phyloP scores from a whole-genome alignment of 495 filamentous ascomycete genomes.

The Bacidia rubella region DNA sequence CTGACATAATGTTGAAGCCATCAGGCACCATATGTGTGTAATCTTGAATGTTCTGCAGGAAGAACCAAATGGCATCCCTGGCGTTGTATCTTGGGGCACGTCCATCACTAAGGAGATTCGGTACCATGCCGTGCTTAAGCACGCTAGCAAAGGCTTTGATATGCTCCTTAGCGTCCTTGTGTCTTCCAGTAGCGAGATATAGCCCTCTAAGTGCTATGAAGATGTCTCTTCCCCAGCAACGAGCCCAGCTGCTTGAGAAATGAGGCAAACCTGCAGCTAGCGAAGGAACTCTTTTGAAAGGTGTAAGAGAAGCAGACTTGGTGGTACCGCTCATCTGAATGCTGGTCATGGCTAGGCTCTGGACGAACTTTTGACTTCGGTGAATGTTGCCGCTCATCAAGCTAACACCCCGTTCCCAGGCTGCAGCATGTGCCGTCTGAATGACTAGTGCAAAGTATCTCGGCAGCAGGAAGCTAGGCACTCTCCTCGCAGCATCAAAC shows the following conservation, averaged over 20 bases:
- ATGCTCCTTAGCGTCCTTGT: constrained; percentile 78
- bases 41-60: constrained; percentile 87
- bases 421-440: constrained; percentile 72
- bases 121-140: constrained; percentile 97
- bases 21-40: constrained; percentile 74
- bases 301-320: constrained; percentile 81
- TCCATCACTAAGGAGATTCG: constrained; percentile 79
- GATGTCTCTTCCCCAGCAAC: constrained; percentile 94
- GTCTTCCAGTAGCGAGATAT: constrained; percentile 76
- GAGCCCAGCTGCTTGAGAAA: constrained; percentile 85
- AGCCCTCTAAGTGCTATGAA: constrained; percentile 92
- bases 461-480: constrained; percentile 83
- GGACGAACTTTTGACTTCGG: constrained; percentile 70
- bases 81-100: constrained; percentile 92
- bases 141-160: constrained; percentile 94
- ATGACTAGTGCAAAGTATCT: constrained; percentile 86
- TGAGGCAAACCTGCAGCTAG: constrained; percentile 91
- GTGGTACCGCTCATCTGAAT: constrained; percentile 79
- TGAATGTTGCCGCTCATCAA: constrained; percentile 66
- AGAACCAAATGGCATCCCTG: constrained; percentile 94
- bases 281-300: constrained; percentile 66
- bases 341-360: constrained; percentile 78
- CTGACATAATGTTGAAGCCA: constrained; percentile 59
- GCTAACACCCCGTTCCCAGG: constrained; percentile 61
- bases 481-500: constrained; percentile 65